Evolutionary conservation across 208 protist species (phyloP).

Genomic region (Leishmania tropica): DNA sequence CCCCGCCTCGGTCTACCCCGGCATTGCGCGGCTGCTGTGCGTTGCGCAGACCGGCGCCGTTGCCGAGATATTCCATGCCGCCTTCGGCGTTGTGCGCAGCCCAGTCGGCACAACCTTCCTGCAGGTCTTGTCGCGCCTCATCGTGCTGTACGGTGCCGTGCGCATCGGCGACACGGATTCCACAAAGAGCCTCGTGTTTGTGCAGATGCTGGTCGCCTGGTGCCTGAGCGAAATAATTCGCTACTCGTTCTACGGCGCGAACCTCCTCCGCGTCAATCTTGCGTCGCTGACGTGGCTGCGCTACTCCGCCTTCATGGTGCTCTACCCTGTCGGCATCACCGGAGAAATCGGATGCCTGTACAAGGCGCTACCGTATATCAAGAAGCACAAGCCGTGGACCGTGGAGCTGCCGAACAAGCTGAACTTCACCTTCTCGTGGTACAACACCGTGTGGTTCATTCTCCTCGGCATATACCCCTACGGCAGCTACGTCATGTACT

Average conservation of each 20-base stretch:
- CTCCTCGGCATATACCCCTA: slow-evolving; percentile 77
- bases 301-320: slow-evolving; percentile 89
- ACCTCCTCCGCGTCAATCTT: slow-evolving; percentile 44
- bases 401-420: slow-evolving; percentile 79
- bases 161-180: slow-evolving; percentile 64
- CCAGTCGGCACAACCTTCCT: slow-evolving; percentile 83
- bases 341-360: slow-evolving; percentile 86
- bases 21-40: slow-evolving; percentile 67
- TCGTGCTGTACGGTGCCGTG: slow-evolving; percentile 81
- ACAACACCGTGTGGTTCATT: slow-evolving; percentile 68
- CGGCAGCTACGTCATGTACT: slow-evolving; percentile 90
- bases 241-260: slow-evolving; percentile 87
- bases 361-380: slow-evolving; percentile 73
- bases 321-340: slow-evolving; percentile 91
- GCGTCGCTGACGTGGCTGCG: slow-evolving; percentile 82
- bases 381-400: slow-evolving; percentile 62
- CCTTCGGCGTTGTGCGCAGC: slow-evolving; percentile 74
- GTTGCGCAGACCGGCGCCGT: slow-evolving; percentile 86
- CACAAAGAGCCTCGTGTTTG: slow-evolving; percentile 49
- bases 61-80: slow-evolving; percentile 83
- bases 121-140: slow-evolving; percentile 85
- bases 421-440: slow-evolving; percentile 86
- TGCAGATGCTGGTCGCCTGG: slow-evolving; percentile 89
- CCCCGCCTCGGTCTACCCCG: slow-evolving; percentile 55
- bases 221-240: slow-evolving; percentile 86